phyloP scores from a whole-genome alignment of 1,139 yeast species.

The Sugiyamaella novakii region DNA sequence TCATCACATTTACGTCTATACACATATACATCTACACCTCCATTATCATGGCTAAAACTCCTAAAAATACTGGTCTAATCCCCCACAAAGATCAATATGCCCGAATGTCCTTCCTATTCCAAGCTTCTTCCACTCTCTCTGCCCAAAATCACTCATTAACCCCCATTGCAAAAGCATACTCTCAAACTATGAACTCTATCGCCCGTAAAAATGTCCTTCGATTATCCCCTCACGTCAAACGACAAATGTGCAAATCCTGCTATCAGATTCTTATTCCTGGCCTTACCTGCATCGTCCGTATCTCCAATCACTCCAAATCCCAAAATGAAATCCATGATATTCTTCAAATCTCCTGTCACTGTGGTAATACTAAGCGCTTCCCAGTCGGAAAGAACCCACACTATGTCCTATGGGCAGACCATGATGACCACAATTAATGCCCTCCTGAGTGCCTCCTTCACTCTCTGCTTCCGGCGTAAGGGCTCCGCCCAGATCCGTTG shows the following conservation, averaged over 20 bases:
- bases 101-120: constrained; percentile 59
- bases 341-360: constrained; percentile 38
- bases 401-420: constrained; percentile 37
- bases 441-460: not conserved
- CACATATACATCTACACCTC: too few relatives aligned
- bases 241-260: constrained; percentile 65
- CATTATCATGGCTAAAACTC: constrained; percentile 13
- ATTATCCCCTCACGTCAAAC: constrained; percentile 60
- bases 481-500: too few relatives aligned
- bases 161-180: constrained; percentile 44
- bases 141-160: constrained; percentile 5
- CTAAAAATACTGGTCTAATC: constrained; percentile 33
- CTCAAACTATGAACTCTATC: constrained; percentile 44
- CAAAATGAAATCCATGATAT: constrained; percentile 39
- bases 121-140: constrained; percentile 47
- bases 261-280: constrained; percentile 54
- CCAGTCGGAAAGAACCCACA: constrained; percentile 45
- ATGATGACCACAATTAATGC: not conserved
- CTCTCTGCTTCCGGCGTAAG: too few relatives aligned
- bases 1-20: too few relatives aligned
- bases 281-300: constrained; percentile 42
- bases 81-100: constrained; percentile 63
- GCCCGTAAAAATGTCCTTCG: constrained; percentile 66
- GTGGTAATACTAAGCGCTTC: constrained; percentile 45
- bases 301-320: constrained; percentile 37